Evolutionary conservation across 2,329 filamentous ascomycete species (phyloP), one percentile per base, ranked within the genome.

Genomic region (Macrophomina phaseolina): DNA sequence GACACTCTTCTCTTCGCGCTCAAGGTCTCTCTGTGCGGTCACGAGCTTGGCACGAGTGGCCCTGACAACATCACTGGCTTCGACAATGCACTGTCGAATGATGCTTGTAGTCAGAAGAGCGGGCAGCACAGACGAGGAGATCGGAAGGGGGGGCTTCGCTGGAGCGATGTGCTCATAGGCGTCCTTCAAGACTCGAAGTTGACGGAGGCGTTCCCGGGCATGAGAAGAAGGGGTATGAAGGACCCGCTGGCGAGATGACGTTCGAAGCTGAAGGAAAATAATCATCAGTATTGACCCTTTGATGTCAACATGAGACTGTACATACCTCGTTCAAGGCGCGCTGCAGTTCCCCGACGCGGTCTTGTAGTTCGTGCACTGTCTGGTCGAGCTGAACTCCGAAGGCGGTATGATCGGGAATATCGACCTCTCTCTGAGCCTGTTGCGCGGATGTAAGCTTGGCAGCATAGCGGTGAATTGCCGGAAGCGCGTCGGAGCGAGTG

Each of bases 81-180:
- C 89, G 67, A 83, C 77, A 58, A 91, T 85, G 16, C 88, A 88
- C 66, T 85, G 83, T 67, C 89, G 85, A 2, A 90, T 89, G 71
- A 86, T 88, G 62, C 90, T 88, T 64, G 93, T 79, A 5, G 92
- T 91, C 48, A 95, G 76, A 4, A 96, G 81, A 6, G 89, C 87
- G 3, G 91, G 91, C 6, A 95, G 78, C 5, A 89, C 83, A 23
- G 92, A 94, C 60, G 85, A 86, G 9, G 58, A 30, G 30, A 84
- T 82, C 2, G 92, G 91, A 28, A 94, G 80, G 71, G 88, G 87
- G 8, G 90, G 89, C 62, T 89, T 84, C 14, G 85, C 83, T 51
- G 85, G 80, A 12, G 87, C 84, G 55, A 93, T 80, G 16, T 85
- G 83, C 63, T 87, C 84, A 72, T 93, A 92, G 3, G 90, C 91